These are phyloP conservation scores for Mortierella sp. DNA, from an alignment of 371 early-diverging fungal genomes.

Conservation along the genomic window DNA sequence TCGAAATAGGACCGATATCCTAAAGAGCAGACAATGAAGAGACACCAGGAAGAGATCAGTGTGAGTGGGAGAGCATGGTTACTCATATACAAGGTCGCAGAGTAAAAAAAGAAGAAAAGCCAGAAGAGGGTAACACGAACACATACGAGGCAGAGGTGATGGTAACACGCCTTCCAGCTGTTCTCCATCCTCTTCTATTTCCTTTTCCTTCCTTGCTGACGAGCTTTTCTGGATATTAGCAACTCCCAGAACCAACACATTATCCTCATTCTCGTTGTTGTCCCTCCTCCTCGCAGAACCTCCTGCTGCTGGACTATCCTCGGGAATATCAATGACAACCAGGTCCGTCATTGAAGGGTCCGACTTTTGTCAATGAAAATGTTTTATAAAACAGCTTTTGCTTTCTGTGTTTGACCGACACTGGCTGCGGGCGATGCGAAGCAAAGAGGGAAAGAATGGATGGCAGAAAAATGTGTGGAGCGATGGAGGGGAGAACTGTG, in stretches of 20 bases:
- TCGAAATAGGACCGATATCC: conserved; percentile 4
- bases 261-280: not conserved
- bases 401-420: too few species aligned
- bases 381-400: too few species aligned
- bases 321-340: not conserved
- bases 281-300: not conserved
- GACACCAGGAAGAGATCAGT: not conserved
- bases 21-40: not conserved
- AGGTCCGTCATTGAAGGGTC: not conserved
- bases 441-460: too few species aligned
- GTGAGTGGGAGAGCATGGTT: not conserved
- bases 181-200: not conserved
- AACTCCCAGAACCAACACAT: not conserved
- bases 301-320: not conserved
- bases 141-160: not conserved
- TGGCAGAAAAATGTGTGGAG: too few species aligned
- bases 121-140: not conserved
- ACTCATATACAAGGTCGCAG: not conserved
- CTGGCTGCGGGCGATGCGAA: too few species aligned
- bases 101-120: too few species aligned
- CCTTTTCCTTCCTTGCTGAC: not conserved
- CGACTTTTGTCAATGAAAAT: too few species aligned
- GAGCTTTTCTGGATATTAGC: not conserved
- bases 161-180: not conserved
- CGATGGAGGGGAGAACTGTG: too few species aligned